These are phyloP conservation scores for Cryphonectria parasitica DNA, from an alignment of 2,329 filamentous ascomycete species.

Conservation along the genomic window DNA sequence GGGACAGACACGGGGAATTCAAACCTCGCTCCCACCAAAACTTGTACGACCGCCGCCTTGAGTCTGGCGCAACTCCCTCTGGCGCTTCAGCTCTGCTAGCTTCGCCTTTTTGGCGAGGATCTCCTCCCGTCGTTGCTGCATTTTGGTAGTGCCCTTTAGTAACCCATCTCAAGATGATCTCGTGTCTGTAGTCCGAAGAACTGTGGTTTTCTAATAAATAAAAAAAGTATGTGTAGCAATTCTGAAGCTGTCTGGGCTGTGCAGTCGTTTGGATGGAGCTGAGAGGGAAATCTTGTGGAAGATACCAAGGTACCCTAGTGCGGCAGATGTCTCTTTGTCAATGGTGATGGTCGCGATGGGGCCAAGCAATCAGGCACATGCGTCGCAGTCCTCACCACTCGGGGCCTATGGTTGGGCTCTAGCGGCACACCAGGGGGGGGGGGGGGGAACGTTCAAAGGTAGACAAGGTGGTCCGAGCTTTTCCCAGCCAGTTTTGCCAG, in stretches of 20 bases:
- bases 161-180: conserved; percentile 51
- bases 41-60: conserved; percentile 73
- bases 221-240: too few species aligned
- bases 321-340: conserved; percentile 5
- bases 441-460: not conserved
- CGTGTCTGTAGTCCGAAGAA: not conserved
- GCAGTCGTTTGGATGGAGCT: not conserved
- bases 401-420: not conserved
- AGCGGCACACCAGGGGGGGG: not conserved
- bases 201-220: not conserved
- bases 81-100: conserved; percentile 92
- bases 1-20: conserved; percentile 33
- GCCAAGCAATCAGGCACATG: conserved; percentile 4
- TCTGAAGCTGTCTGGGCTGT: not conserved
- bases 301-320: not conserved
- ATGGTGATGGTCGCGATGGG: conserved; percentile 3
- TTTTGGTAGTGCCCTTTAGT: conserved; percentile 46
- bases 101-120: conserved; percentile 96
- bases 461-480: conserved; percentile 11
- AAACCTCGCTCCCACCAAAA: conserved; percentile 72
- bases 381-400: not conserved
- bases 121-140: conserved; percentile 89
- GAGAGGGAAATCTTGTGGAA: not conserved
- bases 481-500: conserved; percentile 8
- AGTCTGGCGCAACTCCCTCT: conserved; percentile 80